Conservation (phyloP, 306 rosid species). For the Pyrus betulifolia region DNA sequence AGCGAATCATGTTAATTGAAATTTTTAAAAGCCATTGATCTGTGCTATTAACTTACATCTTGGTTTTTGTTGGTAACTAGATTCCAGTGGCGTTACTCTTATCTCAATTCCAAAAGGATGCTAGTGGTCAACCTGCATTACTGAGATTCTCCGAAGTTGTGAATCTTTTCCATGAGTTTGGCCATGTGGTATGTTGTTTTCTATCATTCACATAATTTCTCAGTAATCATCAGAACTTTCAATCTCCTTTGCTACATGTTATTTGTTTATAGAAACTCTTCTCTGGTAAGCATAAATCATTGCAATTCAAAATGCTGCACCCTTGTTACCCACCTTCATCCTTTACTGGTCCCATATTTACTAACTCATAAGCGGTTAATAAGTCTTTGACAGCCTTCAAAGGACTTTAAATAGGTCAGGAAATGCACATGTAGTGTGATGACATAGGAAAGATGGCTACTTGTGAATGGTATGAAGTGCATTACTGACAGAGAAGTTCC, state of each 20-base stretch:
- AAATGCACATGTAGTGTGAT: neutral
- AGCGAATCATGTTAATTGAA: neutral
- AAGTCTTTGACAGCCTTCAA: neutral
- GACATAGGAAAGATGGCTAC: neutral
- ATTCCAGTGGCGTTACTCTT: constrained; percentile 74
- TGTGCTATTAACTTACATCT: neutral
- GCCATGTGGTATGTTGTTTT: constrained; percentile 85
- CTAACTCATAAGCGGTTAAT: neutral
- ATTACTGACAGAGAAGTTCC: neutral
- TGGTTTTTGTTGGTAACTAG: constrained; percentile 31
- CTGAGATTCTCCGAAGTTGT: constrained; percentile 90
- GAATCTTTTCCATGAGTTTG: constrained; percentile 87
- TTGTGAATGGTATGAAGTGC: neutral
- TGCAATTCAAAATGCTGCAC: neutral
- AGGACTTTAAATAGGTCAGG: neutral
- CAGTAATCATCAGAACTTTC: neutral
- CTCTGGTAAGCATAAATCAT: neutral
- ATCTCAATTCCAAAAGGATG: constrained; percentile 64
- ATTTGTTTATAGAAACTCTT: neutral
- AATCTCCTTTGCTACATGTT: neutral
- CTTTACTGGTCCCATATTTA: neutral
- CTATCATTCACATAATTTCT: constrained; percentile 9
- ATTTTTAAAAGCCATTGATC: neutral
- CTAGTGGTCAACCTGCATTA: constrained; percentile 47
- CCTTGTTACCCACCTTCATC: neutral